These are phyloP conservation scores for Triticum urartu DNA, from an alignment of 176 grass and related monocot species.

Conservation along the genomic window DNA sequence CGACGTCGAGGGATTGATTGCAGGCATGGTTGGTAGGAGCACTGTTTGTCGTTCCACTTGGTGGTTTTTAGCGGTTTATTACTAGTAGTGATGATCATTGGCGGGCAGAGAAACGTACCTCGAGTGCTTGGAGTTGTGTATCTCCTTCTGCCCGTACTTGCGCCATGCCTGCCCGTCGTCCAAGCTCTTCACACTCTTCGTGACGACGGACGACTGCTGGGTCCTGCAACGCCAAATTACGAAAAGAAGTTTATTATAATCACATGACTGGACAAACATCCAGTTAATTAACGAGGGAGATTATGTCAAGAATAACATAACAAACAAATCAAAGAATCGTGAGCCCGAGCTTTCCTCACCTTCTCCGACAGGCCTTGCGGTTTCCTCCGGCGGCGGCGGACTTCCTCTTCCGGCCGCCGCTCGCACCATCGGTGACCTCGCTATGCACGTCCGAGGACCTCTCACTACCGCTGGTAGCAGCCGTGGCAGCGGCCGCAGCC, in stretches of 20 bases:
- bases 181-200: constrained; percentile 5
- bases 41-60: not conserved
- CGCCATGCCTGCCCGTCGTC: constrained; percentile 78
- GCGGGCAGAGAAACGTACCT: constrained; percentile 38
- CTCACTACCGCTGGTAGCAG: not conserved
- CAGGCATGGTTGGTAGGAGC: not conserved
- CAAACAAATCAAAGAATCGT: not conserved
- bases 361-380: constrained; percentile 38
- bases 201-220: constrained; percentile 4
- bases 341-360: constrained; percentile 23
- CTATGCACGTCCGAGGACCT: not conserved
- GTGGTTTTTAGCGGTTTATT: not conserved
- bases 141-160: constrained; percentile 88
- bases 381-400: not conserved
- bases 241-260: too few relatives aligned
- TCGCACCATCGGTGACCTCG: constrained; percentile 35
- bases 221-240: constrained; percentile 20
- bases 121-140: constrained; percentile 64
- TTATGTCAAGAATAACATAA: not conserved
- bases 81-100: not conserved
- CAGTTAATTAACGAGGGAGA: too few relatives aligned
- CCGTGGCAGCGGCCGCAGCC: not conserved
- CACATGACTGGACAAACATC: too few relatives aligned
- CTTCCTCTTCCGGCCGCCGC: constrained; percentile 57
- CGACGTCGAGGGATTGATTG: not conserved